These are phyloP conservation scores for Xylaria sp. DNA, from an alignment of 2,329 filamentous ascomycete genomes.

Conservation along the genomic window DNA sequence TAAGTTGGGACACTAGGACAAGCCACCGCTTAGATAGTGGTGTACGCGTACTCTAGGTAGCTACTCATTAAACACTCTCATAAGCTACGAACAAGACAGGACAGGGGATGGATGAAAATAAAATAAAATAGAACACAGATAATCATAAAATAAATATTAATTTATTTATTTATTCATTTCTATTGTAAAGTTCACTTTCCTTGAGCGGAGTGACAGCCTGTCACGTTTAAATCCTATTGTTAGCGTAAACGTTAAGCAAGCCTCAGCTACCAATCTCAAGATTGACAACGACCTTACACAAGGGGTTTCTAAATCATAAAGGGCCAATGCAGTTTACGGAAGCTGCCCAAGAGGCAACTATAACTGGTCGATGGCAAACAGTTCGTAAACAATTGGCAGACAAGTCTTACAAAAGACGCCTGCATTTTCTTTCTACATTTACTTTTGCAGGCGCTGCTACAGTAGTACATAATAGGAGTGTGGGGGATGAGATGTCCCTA, in stretches of 20 bases:
- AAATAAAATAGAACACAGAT: not conserved
- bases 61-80: constrained; percentile 4
- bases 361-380: not conserved
- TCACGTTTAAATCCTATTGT: not conserved
- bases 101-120: not conserved
- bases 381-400: not conserved
- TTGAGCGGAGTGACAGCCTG: not conserved
- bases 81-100: not conserved
- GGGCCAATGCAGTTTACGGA: too few species aligned
- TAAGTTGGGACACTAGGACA: constrained; percentile 19
- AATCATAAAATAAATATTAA: constrained; percentile 11
- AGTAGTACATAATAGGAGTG: not conserved
- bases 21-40: constrained; percentile 23
- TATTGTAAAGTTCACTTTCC: not conserved
- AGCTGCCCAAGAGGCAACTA: not conserved
- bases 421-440: too few species aligned
- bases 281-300: not conserved
- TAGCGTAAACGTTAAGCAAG: not conserved
- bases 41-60: not conserved
- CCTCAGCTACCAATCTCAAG: not conserved
- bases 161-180: constrained; percentile 9
- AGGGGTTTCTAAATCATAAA: not conserved
- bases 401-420: not conserved
- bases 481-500: not conserved
- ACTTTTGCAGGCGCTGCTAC: too few species aligned